These are phyloP conservation scores for Xylariaceae sp. DNA, from an alignment of 2,329 filamentous ascomycete genomes.

Conservation along the genomic window DNA sequence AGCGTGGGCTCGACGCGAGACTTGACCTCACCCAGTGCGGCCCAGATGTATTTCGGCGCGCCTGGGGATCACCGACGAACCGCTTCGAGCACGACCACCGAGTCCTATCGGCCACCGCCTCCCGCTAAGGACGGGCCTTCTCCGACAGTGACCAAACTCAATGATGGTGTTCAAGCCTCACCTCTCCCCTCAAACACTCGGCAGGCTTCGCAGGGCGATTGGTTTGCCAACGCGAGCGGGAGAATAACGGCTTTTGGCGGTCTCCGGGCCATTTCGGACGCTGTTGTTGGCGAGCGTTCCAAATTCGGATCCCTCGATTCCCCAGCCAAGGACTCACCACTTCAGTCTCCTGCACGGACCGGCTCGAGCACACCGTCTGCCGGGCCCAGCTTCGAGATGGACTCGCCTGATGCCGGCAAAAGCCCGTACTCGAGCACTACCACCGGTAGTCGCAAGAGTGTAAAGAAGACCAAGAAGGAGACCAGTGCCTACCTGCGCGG, in stretches of 20 bases:
- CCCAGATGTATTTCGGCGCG: constrained; percentile 63
- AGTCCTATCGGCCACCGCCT: constrained; percentile 43
- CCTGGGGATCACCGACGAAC: constrained; percentile 47
- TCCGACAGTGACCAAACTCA: constrained; percentile 55
- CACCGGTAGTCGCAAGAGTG: constrained; percentile 37
- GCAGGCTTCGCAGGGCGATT: constrained; percentile 44
- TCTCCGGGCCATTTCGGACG: constrained; percentile 80
- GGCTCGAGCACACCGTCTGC: constrained; percentile 65
- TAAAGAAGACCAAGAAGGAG: constrained; percentile 77
- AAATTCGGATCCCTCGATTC: constrained; percentile 46
- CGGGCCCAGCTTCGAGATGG: constrained; percentile 67
- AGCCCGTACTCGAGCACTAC: constrained; percentile 43
- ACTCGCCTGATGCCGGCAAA: constrained; percentile 60
- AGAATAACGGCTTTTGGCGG: constrained; percentile 50
- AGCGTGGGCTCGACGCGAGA: constrained; percentile 71
- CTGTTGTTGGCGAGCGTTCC: constrained; percentile 48
- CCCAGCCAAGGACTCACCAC: constrained; percentile 42
- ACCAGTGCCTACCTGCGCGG: constrained; percentile 92
- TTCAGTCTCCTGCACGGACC: constrained; percentile 63
- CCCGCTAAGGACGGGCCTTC: constrained; percentile 46
- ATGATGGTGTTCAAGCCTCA: constrained; percentile 37
- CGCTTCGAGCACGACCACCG: constrained; percentile 51
- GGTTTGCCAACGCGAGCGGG: constrained; percentile 48
- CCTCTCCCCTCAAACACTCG: too few relatives aligned
- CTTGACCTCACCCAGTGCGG: constrained; percentile 49